A percentile compares a stretch with the other conserved stretches of the same genome.
phyloP scores from a whole-genome alignment of 2,329 filamentous ascomycete genomes.

The Plenodomus biglobosus region DNA sequence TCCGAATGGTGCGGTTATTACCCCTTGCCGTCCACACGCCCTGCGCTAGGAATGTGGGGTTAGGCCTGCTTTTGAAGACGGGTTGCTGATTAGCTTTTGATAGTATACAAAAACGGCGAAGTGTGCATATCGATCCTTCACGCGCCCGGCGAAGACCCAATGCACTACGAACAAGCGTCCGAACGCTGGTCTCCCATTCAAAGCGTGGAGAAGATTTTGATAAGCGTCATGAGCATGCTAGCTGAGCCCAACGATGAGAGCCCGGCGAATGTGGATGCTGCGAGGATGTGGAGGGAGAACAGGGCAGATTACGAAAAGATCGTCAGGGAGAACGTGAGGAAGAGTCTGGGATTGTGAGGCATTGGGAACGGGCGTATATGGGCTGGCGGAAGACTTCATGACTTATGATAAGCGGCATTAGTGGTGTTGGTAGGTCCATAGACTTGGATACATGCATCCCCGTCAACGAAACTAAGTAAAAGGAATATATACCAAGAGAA shows the following conservation, averaged over 20 bases:
- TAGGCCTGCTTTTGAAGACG: too few species aligned
- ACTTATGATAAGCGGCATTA: neutral
- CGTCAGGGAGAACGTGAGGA: constrained; percentile 61
- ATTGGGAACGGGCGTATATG: neutral
- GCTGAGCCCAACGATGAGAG: constrained; percentile 93
- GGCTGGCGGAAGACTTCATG: neutral
- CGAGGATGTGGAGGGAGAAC: constrained; percentile 82
- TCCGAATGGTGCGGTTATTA: constrained; percentile 68
- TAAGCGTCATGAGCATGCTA: constrained; percentile 90
- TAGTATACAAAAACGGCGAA: constrained; percentile 78
- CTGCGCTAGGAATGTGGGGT: too few species aligned
- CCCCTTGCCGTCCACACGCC: too few species aligned
- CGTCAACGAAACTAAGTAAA: too few species aligned
- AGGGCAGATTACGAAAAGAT: constrained; percentile 73
- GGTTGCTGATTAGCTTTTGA: neutral
- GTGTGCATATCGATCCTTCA: constrained; percentile 98
- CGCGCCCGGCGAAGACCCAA: constrained; percentile 89
- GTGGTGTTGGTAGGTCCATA: neutral
- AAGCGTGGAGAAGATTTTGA: constrained; percentile 88
- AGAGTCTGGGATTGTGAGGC: constrained; percentile 40
- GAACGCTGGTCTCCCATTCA: constrained; percentile 97
- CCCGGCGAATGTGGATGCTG: constrained; percentile 92
- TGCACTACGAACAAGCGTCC: constrained; percentile 84
- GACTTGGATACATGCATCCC: too few species aligned
- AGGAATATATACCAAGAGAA: neutral